A percentile compares a stretch with the other conserved stretches of the same genome.
Evolutionary conservation across 2,329 filamentous ascomycete species (phyloP).

Genomic region (Aspergillus awamori): DNA sequence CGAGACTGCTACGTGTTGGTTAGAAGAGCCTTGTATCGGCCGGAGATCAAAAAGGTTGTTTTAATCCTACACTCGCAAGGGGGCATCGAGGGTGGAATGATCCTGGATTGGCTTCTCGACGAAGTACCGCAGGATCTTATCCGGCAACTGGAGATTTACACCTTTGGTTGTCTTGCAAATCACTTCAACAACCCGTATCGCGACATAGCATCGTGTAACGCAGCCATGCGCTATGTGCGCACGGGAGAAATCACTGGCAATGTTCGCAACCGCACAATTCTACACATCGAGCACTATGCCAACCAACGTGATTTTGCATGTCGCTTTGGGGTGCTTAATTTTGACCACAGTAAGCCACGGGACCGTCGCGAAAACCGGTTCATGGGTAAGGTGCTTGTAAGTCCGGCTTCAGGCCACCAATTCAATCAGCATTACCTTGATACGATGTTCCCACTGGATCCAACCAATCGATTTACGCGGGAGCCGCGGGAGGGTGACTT

Average conservation of each 20-base stretch:
- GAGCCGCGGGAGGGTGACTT: conserved; percentile 30
- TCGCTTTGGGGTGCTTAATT: conserved; percentile 73
- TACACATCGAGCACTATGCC: conserved; percentile 78
- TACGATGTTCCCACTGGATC: conserved; percentile 45
- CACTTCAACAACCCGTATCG: conserved; percentile 78
- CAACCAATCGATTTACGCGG: conserved; percentile 29
- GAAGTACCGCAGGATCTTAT: conserved; percentile 69
- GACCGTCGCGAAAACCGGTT: conserved; percentile 53
- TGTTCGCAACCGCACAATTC: conserved; percentile 52
- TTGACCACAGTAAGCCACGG: conserved; percentile 34
- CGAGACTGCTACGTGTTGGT: conserved; percentile 61
- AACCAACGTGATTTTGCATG: conserved; percentile 75
- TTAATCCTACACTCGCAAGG: conserved; percentile 79
- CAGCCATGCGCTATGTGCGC: conserved; percentile 24
- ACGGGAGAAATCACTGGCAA: conserved; percentile 22
- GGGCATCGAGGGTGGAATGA: conserved; percentile 71
- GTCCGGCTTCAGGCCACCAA: conserved; percentile 45
- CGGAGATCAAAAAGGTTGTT: conserved; percentile 67
- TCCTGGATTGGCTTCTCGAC: conserved; percentile 75
- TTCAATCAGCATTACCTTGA: conserved; percentile 51
- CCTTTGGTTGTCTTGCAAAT: conserved; percentile 77
- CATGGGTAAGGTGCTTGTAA: conserved; percentile 53
- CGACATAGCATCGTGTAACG: conserved; percentile 21
- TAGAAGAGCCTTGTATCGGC: conserved; percentile 65
- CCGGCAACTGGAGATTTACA: conserved; percentile 71